A percentile compares a stretch with the other conserved stretches of the same genome.
These are phyloP conservation scores for Aspergillus melleus DNA, from an alignment of 2,329 filamentous ascomycete genomes.

Conservation along the genomic window DNA sequence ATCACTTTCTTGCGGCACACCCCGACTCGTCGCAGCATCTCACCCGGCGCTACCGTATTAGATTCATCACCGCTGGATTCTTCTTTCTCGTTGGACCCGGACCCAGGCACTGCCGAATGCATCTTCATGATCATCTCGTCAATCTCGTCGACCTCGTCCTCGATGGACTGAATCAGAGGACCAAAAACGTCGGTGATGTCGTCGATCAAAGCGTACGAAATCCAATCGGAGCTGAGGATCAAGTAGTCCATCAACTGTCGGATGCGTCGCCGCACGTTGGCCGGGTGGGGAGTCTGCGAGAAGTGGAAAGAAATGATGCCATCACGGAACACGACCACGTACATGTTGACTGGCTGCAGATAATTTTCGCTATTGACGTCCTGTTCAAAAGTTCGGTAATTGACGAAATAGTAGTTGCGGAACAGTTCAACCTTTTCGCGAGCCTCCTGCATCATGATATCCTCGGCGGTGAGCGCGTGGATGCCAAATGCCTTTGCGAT, in stretches of 20 bases:
- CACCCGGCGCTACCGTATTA: constrained; percentile 55
- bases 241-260: constrained; percentile 93
- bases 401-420: constrained; percentile 97
- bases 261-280: constrained; percentile 91
- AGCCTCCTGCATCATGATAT: constrained; percentile 95
- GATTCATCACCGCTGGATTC: constrained; percentile 30
- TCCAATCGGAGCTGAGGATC: constrained; percentile 93
- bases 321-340: constrained; percentile 93
- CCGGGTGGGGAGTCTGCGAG: constrained; percentile 90
- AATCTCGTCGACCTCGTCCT: constrained; percentile 95
- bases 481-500: constrained; percentile 92
- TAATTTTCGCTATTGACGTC: constrained; percentile 87
- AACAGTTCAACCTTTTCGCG: constrained; percentile 98
- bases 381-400: constrained; percentile 96
- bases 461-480: constrained; percentile 90
- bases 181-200: constrained; percentile 97
- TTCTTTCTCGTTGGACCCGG: constrained; percentile 38
- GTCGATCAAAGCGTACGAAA: constrained; percentile 96
- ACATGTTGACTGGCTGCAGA: constrained; percentile 94
- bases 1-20: constrained; percentile 97
- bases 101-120: constrained; percentile 58
- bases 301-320: constrained; percentile 97
- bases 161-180: constrained; percentile 86
- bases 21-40: constrained; percentile 90
- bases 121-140: constrained; percentile 86